These are phyloP conservation scores for Lactarius sanguifluus DNA, from an alignment of 768 basidiomycete species.

Conservation along the genomic window DNA sequence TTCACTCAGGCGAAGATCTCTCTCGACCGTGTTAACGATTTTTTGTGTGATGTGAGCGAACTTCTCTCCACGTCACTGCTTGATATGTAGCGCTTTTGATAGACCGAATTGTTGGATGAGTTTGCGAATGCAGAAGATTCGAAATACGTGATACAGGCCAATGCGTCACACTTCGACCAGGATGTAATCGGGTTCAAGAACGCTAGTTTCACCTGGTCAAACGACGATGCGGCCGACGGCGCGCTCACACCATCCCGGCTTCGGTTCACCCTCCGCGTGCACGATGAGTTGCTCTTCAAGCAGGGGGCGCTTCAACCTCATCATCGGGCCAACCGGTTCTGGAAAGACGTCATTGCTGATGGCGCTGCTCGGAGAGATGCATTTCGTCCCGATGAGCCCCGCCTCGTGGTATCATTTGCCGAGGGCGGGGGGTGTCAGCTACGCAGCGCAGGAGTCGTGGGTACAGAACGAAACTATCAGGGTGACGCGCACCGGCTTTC, in stretches of 20 bases:
- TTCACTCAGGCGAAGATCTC: conserved; percentile 40
- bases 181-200: conserved; percentile 50
- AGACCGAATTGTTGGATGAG: conserved; percentile 39
- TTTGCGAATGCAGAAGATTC: conserved; percentile 28
- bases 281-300: conserved; percentile 55
- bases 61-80: conserved; percentile 28
- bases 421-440: conserved; percentile 65
- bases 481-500: conserved; percentile 35
- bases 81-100: conserved; percentile 32
- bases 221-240: conserved; percentile 34
- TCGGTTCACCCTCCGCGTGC: conserved; percentile 50
- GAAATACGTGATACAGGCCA: conserved; percentile 21
- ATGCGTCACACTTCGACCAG: conserved; percentile 25
- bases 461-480: conserved; percentile 76
- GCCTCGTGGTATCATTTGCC: conserved; percentile 72
- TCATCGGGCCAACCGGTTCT: conserved; percentile 56
- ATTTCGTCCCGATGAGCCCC: conserved; percentile 50
- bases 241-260: conserved; percentile 44
- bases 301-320: conserved; percentile 53
- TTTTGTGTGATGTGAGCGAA: conserved; percentile 36
- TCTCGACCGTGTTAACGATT: conserved; percentile 41
- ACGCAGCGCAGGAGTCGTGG: conserved; percentile 85
- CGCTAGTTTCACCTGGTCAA: conserved; percentile 56
- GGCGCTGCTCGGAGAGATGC: conserved; percentile 69
- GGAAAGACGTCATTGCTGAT: conserved; percentile 68